Percentiles rank a stretch among this genome's conserved stretches.
phyloP scores from a whole-genome alignment of 2,329 filamentous ascomycete species.

The Cercospora beticola region DNA sequence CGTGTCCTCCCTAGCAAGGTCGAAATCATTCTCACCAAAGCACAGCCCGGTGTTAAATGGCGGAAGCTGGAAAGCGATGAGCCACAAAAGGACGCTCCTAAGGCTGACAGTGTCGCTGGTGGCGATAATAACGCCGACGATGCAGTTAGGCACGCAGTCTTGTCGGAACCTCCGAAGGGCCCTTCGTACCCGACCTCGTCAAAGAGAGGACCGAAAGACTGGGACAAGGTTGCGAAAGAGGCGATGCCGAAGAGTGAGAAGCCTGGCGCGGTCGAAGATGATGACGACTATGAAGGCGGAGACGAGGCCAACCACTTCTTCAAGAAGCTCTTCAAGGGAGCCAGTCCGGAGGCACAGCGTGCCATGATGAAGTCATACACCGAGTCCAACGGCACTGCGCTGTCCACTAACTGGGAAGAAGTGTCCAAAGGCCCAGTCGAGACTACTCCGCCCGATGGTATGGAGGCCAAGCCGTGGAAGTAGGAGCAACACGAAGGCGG shows the following conservation, averaged over 20 bases:
- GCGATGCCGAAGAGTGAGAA: conserved; percentile 25
- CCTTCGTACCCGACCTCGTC: conserved; percentile 86
- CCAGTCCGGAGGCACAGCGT: conserved; percentile 75
- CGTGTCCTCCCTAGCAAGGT: conserved; percentile 75
- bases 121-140: background rate
- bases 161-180: conserved; percentile 31
- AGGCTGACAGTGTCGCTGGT: conserved; percentile 16
- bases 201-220: conserved; percentile 78
- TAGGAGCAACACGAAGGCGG: background rate
- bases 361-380: conserved; percentile 98
- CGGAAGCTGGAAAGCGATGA: conserved; percentile 53
- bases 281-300: conserved; percentile 55
- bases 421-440: conserved; percentile 72
- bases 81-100: conserved; percentile 22
- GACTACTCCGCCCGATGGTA: conserved; percentile 71
- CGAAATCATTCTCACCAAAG: conserved; percentile 72
- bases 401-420: conserved; percentile 90
- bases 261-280: conserved; percentile 33
- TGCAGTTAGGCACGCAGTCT: conserved; percentile 23
- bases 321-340: conserved; percentile 78
- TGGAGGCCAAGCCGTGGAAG: conserved; percentile 71
- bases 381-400: conserved; percentile 87
- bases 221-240: conserved; percentile 72
- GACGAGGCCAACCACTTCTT: conserved; percentile 80
- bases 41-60: conserved; percentile 67